Evolutionary conservation across 2,329 filamentous ascomycete species (phyloP).

Genomic region (Daldinia eschscholtzii): DNA sequence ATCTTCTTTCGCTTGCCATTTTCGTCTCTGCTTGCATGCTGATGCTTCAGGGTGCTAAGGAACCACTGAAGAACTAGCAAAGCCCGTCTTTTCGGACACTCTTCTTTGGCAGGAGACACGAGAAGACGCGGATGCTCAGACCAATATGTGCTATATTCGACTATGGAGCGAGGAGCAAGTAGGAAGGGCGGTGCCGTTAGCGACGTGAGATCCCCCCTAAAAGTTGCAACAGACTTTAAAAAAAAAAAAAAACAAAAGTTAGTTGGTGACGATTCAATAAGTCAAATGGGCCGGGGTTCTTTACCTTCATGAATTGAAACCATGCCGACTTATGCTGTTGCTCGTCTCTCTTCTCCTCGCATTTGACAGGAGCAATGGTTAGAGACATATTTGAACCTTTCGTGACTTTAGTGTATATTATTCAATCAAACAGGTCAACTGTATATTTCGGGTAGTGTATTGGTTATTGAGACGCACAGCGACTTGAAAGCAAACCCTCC

Average conservation of each 20-base stretch:
- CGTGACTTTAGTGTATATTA: not conserved
- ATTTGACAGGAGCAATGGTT: slow-evolving; percentile 30
- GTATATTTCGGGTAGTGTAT: slow-evolving; percentile 22
- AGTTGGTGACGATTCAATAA: slow-evolving; percentile 3
- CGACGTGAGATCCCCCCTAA: slow-evolving; percentile 84
- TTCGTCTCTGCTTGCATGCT: slow-evolving; percentile 81
- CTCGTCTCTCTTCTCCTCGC: slow-evolving; percentile 46
- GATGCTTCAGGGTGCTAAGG: slow-evolving; percentile 90
- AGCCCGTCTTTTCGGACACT: slow-evolving; percentile 84
- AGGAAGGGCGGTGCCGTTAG: slow-evolving; percentile 87
- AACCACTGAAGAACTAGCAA: slow-evolving; percentile 97
- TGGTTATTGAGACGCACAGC: slow-evolving; percentile 4
- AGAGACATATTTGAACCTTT: slow-evolving; percentile 37
- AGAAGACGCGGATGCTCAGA: slow-evolving; percentile 82
- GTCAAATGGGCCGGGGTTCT: not conserved
- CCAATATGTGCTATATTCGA: slow-evolving; percentile 88
- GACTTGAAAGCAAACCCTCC: not conserved
- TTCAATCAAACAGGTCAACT: slow-evolving; percentile 11
- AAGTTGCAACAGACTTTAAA: slow-evolving; percentile 77
- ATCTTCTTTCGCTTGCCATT: slow-evolving; percentile 86
- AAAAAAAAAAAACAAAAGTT: slow-evolving; percentile 6
- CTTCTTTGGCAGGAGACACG: slow-evolving; percentile 82
- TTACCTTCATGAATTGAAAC: slow-evolving; percentile 51
- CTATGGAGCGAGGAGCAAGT: slow-evolving; percentile 80
- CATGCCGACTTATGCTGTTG: slow-evolving; percentile 49